Evolutionary conservation across 2,329 filamentous ascomycete genomes (phyloP).

Genomic region (Purpureocillium takamizusanense): DNA sequence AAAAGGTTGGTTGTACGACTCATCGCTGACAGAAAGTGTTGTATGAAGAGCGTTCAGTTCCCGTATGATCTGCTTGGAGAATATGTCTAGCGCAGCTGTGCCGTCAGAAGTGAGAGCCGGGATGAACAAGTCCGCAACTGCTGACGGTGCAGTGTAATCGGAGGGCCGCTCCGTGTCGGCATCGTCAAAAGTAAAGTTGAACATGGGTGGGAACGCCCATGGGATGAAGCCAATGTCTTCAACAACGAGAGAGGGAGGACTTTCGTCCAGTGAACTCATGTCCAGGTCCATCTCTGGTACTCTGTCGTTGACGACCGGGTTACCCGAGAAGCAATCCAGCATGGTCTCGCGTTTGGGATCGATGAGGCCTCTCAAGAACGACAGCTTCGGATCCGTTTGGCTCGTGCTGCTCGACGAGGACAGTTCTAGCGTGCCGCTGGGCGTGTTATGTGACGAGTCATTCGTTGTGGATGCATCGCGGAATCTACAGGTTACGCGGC

Average conservation of each 20-base stretch:
- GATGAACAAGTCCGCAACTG: not conserved
- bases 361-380: not conserved
- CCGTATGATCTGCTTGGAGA: not conserved
- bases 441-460: too few species aligned
- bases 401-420: not conserved
- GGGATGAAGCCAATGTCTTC: not conserved
- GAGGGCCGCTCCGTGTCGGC: too few species aligned
- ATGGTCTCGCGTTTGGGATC: slow-evolving; percentile 6
- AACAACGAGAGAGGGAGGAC: slow-evolving; percentile 5
- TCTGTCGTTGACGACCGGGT: slow-evolving; percentile 3
- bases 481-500: slow-evolving; percentile 6
- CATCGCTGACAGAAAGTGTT: not conserved
- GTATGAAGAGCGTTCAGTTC: not conserved
- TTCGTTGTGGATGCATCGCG: not conserved
- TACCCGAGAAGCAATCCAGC: slow-evolving; percentile 2
- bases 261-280: not conserved
- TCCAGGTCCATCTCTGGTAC: slow-evolving; percentile 4
- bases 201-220: slow-evolving; percentile 1
- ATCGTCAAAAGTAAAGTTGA: not conserved
- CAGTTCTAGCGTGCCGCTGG: too few species aligned
- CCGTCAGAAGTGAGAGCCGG: not conserved
- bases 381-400: not conserved
- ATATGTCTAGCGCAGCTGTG: not conserved
- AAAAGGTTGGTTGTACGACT: not conserved
- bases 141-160: too few species aligned